Conservation (phyloP, 2,329 filamentous ascomycete species). For the Penicillium sp. region DNA sequence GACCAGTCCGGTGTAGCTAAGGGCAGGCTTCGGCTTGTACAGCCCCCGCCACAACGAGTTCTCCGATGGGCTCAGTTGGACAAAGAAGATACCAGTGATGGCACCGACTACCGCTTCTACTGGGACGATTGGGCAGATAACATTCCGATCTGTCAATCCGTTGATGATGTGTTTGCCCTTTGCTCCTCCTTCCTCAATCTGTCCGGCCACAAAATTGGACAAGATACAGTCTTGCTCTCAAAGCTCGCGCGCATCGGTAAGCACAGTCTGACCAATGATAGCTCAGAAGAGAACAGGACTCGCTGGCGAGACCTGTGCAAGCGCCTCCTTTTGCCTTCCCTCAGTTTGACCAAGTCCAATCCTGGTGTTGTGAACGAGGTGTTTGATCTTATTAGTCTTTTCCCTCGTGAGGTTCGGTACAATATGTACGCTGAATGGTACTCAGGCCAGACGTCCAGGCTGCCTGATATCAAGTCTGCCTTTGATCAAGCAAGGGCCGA, state of each 20-base stretch:
- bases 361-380: slow-evolving; percentile 82
- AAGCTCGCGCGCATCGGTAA: slow-evolving; percentile 85
- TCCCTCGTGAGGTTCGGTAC: slow-evolving; percentile 75
- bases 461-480: slow-evolving; percentile 74
- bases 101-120: slow-evolving; percentile 82
- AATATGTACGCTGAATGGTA: slow-evolving; percentile 94
- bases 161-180: slow-evolving; percentile 87
- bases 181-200: slow-evolving; percentile 82
- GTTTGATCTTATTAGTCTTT: slow-evolving; percentile 78
- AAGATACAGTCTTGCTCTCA: slow-evolving; percentile 72
- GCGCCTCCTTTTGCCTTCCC: slow-evolving; percentile 78
- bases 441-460: slow-evolving; percentile 71
- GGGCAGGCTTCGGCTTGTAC: slow-evolving; percentile 64
- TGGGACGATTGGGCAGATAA: slow-evolving; percentile 98
- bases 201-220: slow-evolving; percentile 85
- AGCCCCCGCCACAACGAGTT: slow-evolving; percentile 63
- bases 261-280: slow-evolving; percentile 69
- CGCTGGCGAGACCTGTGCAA: slow-evolving; percentile 86
- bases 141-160: slow-evolving; percentile 82
- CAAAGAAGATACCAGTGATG: slow-evolving; percentile 71
- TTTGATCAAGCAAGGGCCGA: slow-evolving; percentile 76
- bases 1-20: slow-evolving; percentile 71
- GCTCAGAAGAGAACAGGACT: slow-evolving; percentile 66
- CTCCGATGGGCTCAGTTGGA: slow-evolving; percentile 85
- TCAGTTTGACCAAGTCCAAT: slow-evolving; percentile 84